Conservation (phyloP, 352 stramenopile genomes). For the Phytophthora sojae region DNA sequence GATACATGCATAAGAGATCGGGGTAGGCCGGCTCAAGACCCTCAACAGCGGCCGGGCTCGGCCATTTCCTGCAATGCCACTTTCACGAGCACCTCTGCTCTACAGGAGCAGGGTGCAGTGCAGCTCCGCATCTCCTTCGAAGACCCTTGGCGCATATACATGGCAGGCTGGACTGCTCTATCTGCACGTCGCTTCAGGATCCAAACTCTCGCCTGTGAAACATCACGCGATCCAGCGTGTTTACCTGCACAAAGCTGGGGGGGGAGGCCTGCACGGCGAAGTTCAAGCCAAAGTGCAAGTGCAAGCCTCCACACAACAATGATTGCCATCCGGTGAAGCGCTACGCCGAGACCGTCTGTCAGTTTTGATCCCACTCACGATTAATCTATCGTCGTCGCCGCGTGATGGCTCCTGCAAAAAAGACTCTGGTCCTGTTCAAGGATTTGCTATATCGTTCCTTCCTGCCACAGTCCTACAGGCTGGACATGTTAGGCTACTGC, state of each 20-base stretch:
- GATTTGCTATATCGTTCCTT: slow-evolving; percentile 5
- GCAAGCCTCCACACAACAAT: slow-evolving; percentile 16
- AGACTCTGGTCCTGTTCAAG: neutral
- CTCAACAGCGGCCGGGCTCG: no score
- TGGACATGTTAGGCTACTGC: neutral
- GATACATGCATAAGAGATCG: no score
- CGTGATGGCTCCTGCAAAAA: no score
- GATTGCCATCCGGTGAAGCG: slow-evolving; percentile 9
- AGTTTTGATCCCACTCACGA: slow-evolving; percentile 3
- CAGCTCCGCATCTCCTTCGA: neutral
- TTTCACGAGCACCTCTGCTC: neutral
- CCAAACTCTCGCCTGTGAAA: slow-evolving; percentile 1
- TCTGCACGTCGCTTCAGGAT: slow-evolving; percentile 15
- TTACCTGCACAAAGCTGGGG: neutral
- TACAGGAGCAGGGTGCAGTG: neutral
- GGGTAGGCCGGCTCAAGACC: no score
- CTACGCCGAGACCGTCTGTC: slow-evolving; percentile 19
- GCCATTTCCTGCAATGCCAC: neutral
- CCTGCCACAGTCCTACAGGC: neutral
- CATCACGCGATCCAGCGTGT: slow-evolving; percentile 13
- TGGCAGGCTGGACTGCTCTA: no score
- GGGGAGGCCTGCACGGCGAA: neutral
- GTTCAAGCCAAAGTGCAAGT: slow-evolving; percentile 24
- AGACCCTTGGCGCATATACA: neutral
- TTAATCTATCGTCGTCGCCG: slow-evolving; percentile 22